phyloP scores from a whole-genome alignment of 306 rosid genomes.

The Coriaria nepalensis region DNA sequence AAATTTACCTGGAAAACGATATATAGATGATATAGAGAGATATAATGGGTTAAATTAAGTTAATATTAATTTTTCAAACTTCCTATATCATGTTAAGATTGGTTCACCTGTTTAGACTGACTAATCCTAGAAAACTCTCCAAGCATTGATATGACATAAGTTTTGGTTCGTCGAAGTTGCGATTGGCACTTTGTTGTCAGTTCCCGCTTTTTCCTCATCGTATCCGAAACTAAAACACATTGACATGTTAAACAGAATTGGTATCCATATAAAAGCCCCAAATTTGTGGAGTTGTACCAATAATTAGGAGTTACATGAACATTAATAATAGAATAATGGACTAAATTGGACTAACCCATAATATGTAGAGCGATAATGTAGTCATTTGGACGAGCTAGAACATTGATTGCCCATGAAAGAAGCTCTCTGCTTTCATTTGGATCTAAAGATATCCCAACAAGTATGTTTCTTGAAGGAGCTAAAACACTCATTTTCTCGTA shows the following conservation, averaged over 20 bases:
- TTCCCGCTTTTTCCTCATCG: slow-evolving; percentile 33
- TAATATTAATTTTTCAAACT: too few species aligned
- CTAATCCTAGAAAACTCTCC: slow-evolving; percentile 61
- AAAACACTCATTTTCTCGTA: slow-evolving; percentile 24
- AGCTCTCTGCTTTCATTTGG: slow-evolving; percentile 49
- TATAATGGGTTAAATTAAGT: too few species aligned
- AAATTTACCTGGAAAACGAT: slow-evolving; percentile 65
- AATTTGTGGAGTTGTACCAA: too few species aligned
- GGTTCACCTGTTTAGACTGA: slow-evolving; percentile 61
- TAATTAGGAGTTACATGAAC: too few species aligned
- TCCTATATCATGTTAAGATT: too few species aligned
- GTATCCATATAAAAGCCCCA: too few species aligned
- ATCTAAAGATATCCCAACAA: slow-evolving; percentile 64
- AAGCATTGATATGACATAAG: slow-evolving; percentile 75
- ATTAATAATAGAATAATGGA: too few species aligned
- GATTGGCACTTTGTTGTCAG: slow-evolving; percentile 28
- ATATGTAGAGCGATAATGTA: slow-evolving; percentile 65
- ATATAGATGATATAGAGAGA: too few species aligned
- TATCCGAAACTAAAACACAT: slow-evolving; percentile 19
- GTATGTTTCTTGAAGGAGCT: slow-evolving; percentile 43
- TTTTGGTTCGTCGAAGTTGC: slow-evolving; percentile 71
- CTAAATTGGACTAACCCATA: slow-evolving; percentile 46
- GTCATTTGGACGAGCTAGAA: slow-evolving; percentile 71
- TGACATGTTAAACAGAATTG: slow-evolving; percentile 1
- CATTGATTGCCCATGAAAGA: slow-evolving; percentile 59